These are phyloP conservation scores for Skeletonema tropicum DNA, from an alignment of 108 stramenopile species.

Conservation along the genomic window DNA sequence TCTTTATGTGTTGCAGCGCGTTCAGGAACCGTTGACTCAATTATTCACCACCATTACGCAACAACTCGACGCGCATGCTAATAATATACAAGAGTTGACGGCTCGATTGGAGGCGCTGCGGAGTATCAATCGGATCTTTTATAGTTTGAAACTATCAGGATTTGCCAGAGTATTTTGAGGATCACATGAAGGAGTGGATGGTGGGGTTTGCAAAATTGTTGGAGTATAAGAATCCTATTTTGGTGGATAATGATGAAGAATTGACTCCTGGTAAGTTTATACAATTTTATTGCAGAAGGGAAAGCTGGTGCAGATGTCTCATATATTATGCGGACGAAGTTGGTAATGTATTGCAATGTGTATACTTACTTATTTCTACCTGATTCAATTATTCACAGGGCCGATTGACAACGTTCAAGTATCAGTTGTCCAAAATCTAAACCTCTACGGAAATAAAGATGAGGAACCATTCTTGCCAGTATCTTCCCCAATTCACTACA, in stretches of 20 bases:
- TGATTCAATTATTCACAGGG: slow-evolving; percentile 14
- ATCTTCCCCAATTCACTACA: slow-evolving; percentile 79
- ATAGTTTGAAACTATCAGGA: slow-evolving; percentile 97
- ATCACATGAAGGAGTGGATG: slow-evolving; percentile 96
- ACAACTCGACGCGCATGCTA: slow-evolving; percentile 53
- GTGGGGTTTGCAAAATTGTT: slow-evolving; percentile 86
- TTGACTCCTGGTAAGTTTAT: slow-evolving; percentile 60
- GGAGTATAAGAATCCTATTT: slow-evolving; percentile 79
- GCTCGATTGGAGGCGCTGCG: slow-evolving; percentile 80
- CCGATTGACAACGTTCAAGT: slow-evolving; percentile 89
- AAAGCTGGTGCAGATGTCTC: neutral
- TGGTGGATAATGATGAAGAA: slow-evolving; percentile 88
- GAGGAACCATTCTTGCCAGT: slow-evolving; percentile 94
- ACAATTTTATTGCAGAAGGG: neutral
- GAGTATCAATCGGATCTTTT: slow-evolving; percentile 90
- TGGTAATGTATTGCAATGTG: neutral
- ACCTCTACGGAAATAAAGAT: slow-evolving; percentile 93
- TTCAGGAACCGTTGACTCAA: slow-evolving; percentile 84
- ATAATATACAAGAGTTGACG: slow-evolving; percentile 52
- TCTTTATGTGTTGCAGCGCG: slow-evolving; percentile 75
- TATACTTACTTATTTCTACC: neutral
- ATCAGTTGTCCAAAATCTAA: slow-evolving; percentile 92
- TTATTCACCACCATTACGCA: slow-evolving; percentile 67
- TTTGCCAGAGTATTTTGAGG: slow-evolving; percentile 98
- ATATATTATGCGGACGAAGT: neutral